These are phyloP conservation scores for Ogataea methylovora DNA, from an alignment of 805 yeast species.

Conservation along the genomic window DNA sequence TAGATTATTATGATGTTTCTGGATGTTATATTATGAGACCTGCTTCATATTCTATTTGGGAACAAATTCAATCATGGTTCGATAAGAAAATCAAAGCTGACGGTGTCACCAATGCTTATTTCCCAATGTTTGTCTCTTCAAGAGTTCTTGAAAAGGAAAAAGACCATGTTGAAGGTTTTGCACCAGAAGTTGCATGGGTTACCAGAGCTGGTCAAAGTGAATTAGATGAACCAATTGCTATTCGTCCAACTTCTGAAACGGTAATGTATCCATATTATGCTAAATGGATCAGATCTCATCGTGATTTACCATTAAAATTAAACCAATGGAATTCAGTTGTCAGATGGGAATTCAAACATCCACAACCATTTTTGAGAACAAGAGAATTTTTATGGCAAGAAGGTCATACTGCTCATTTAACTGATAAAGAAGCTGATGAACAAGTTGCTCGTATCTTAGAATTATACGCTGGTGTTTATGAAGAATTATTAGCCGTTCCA, in stretches of 20 bases:
- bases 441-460: conserved; percentile 87
- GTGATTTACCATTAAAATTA: conserved; percentile 92
- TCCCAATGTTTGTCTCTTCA: conserved; percentile 97
- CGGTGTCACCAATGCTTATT: conserved; percentile 92
- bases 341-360: conserved; percentile 99
- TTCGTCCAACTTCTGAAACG: conserved; percentile 98
- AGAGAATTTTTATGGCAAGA: conserved; percentile 99
- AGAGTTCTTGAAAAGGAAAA: conserved; percentile 94
- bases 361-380: conserved; percentile 97
- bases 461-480: conserved; percentile 76
- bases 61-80: conserved; percentile 82
- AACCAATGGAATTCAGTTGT: conserved; percentile 99
- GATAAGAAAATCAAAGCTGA: conserved; percentile 71
- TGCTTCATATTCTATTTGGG: conserved; percentile 92
- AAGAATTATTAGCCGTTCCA: conserved; percentile 94
- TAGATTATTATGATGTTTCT: conserved; percentile 96
- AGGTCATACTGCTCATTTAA: conserved; percentile 97
- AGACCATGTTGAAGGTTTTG: conserved; percentile 98
- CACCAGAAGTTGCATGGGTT: conserved; percentile 99
- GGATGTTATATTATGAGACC: conserved; percentile 99
- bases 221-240: conserved; percentile 96
- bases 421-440: conserved; percentile 67
- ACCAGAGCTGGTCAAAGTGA: conserved; percentile 93
- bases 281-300: conserved; percentile 97
- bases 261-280: conserved; percentile 99